Conservation (phyloP, 495 filamentous ascomycete species). For the Geopyxis carbonaria region DNA sequence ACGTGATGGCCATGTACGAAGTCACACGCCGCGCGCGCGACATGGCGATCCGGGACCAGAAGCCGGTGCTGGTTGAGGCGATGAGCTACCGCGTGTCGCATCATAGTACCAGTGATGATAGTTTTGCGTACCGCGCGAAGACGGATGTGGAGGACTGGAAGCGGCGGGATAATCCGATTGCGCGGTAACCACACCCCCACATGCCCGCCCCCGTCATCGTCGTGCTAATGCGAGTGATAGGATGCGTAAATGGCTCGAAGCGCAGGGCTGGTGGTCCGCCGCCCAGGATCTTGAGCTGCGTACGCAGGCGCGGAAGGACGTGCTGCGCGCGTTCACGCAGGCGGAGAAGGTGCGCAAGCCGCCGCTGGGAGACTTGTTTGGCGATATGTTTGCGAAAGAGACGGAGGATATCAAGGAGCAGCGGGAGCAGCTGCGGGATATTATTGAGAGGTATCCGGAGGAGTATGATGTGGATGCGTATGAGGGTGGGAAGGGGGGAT, state of each 20-base stretch:
- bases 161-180: slow-evolving; percentile 82
- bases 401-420: slow-evolving; percentile 69
- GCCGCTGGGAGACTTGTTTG: slow-evolving; percentile 57
- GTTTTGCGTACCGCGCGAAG: slow-evolving; percentile 82
- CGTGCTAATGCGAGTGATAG: slow-evolving; percentile 1
- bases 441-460: slow-evolving; percentile 72
- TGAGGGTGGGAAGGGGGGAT: slow-evolving; percentile 54
- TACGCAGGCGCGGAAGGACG: slow-evolving; percentile 50
- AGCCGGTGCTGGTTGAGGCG: slow-evolving; percentile 65
- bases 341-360: slow-evolving; percentile 87
- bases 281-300: slow-evolving; percentile 65
- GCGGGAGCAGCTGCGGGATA: slow-evolving; percentile 55
- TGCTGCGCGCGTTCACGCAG: slow-evolving; percentile 67
- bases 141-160: slow-evolving; percentile 97
- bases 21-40: slow-evolving; percentile 61
- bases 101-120: slow-evolving; percentile 95
- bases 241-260: slow-evolving; percentile 78
- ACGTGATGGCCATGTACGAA: slow-evolving; percentile 85
- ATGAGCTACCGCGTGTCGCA: slow-evolving; percentile 97
- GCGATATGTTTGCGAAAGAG: slow-evolving; percentile 72
- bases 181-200: slow-evolving; percentile 32
- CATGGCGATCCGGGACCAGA: slow-evolving; percentile 41
- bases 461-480: slow-evolving; percentile 77
- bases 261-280: slow-evolving; percentile 20
- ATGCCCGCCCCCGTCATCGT: neutral